Conservation (phyloP, 306 rosid genomes). For the Calophaca sinica region DNA sequence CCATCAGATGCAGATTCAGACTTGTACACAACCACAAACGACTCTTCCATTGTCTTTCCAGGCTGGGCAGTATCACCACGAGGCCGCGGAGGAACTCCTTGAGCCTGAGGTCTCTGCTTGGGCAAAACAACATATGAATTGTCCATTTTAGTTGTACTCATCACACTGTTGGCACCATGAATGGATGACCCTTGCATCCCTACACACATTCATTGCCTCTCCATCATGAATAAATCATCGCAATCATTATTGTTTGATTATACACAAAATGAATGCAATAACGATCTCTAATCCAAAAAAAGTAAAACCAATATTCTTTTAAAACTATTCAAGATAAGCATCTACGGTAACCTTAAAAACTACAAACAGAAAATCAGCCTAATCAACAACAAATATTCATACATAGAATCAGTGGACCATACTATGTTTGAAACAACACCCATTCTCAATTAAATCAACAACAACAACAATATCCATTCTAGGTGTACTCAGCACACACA, state of each 20-base stretch:
- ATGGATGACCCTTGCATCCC: constrained; percentile 90
- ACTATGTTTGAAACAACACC: neutral
- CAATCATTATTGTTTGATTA: neutral
- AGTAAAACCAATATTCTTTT: neutral
- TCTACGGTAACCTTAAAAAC: neutral
- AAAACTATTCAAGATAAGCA: constrained; percentile 21
- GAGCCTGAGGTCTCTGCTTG: constrained; percentile 70
- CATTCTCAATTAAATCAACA: neutral
- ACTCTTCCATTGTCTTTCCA: constrained; percentile 91
- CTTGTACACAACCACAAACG: constrained; percentile 89
- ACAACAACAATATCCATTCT: neutral
- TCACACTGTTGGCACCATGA: constrained; percentile 80
- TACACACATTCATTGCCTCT: constrained; percentile 51
- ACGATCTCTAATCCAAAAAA: neutral
- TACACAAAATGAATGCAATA: neutral
- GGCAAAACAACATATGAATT: constrained; percentile 88
- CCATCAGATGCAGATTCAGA: constrained; percentile 84
- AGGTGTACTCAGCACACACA: neutral
- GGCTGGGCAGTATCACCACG: constrained; percentile 65
- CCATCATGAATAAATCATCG: constrained; percentile 8
- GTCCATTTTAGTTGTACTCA: constrained; percentile 85
- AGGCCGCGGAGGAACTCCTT: constrained; percentile 75
- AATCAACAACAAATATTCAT: constrained; percentile 11
- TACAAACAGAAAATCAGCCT: constrained; percentile 26
- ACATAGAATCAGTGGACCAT: neutral